Evolutionary conservation across 495 filamentous ascomycete species (phyloP), one percentile per base, ranked within the genome.

Genomic region (Diplogelasinospora grovesii): DNA sequence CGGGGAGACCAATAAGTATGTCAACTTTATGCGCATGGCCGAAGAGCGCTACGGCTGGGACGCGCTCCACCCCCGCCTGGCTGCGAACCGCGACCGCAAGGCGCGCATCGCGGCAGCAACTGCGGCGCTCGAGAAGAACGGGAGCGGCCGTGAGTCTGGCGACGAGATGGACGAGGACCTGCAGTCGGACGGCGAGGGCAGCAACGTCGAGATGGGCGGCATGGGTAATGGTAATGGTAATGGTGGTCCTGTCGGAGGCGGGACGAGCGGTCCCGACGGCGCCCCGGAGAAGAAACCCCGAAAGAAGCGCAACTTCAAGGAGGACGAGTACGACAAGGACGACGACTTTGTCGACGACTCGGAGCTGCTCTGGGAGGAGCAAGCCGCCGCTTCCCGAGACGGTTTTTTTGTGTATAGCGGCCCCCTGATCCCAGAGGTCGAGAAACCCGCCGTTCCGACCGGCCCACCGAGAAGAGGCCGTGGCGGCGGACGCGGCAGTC

Each of bases 281-380:
- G 68, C 69, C 3, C 61, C 70, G 10, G 83, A 79, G 52, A 84
- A 83, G 53, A 75, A 78, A 24, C 68, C 68, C 19, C 65, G 71
- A 37, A 77, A 77, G 59, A 82, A 85, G 61, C 70, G 93, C 30
- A 85, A 81, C 65, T 84, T 81, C 72, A 94, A 92, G 66, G 82
- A 89, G 46, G 92, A 98, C 52, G 85, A 94, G 45, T 98, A 98
- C 53, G 89, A 96, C 63, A 87, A 87, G 48, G 86, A 92, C 38
- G 92, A 98, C 54, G 90, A 89, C 23, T 98, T 98, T 58, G 90
- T 98, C 40, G 92, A 98, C 56, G 92, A 98, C 61, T 90, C 86
- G 10, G 92, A 98, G 55, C 54, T 95, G 65, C 75, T 90, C 6
- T 98, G 89, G 88, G 88, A 97, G 64, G 86, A 95, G 61, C 85